These are phyloP conservation scores for Paraconiothyrium brasiliense DNA, from an alignment of 2,329 filamentous ascomycete species.

Conservation along the genomic window DNA sequence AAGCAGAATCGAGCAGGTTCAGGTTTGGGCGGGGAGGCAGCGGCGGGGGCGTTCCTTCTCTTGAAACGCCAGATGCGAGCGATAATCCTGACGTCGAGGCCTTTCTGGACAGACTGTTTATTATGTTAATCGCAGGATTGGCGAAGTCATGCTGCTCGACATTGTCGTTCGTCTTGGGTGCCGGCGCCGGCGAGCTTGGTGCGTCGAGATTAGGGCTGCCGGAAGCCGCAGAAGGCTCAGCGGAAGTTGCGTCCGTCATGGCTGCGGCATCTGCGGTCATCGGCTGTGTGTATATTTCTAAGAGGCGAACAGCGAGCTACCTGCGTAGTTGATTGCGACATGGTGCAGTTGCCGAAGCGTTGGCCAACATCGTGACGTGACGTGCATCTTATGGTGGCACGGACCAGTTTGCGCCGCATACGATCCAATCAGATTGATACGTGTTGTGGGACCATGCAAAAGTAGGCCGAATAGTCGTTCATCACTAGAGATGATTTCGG, in stretches of 20 bases:
- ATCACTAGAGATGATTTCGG: too few species aligned
- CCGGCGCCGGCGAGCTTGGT: conserved; percentile 48
- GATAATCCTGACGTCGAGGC: conserved; percentile 33
- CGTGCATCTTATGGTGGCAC: not conserved
- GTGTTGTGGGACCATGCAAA: not conserved
- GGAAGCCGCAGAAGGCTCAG: conserved; percentile 32
- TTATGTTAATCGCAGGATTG: conserved; percentile 46
- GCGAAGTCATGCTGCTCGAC: conserved; percentile 43
- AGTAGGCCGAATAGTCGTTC: too few species aligned
- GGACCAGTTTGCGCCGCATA: not conserved
- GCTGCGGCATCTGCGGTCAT: conserved; percentile 31
- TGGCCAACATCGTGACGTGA: conserved; percentile 13
- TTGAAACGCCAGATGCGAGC: conserved; percentile 33
- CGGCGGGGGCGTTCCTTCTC: conserved; percentile 63
- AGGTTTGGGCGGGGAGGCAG: conserved; percentile 63
- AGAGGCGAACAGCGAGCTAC: not conserved
- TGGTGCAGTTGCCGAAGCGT: conserved; percentile 16
- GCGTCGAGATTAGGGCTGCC: conserved; percentile 21
- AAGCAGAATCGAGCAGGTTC: conserved; percentile 33
- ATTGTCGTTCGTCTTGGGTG: conserved; percentile 28
- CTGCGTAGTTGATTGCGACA: conserved; percentile 5
- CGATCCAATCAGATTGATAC: conserved; percentile 10
- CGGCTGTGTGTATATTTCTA: not conserved
- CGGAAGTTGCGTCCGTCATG: conserved; percentile 42
- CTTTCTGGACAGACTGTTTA: conserved; percentile 37